Base-by-base conservation (phyloP, 2,329 filamentous ascomycete genomes). In the Thielaviopsis ethacetica region DNA sequence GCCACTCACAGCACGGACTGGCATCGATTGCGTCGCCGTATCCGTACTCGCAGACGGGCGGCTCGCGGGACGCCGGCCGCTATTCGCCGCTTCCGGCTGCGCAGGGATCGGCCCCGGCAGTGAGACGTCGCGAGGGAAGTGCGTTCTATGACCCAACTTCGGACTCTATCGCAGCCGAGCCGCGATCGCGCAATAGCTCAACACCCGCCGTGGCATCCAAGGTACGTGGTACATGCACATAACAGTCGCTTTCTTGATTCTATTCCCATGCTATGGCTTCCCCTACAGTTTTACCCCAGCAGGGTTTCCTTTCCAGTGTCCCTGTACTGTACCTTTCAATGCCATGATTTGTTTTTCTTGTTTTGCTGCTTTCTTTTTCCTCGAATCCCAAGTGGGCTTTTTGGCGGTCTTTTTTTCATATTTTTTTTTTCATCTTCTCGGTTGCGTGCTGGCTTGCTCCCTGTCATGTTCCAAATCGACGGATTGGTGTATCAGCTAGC, bases 141-240 rank as follows among this genome's bases (percentile, higher is more conserved):
- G 73, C 73, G 67, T 78, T 76, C 68, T 80, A 80, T 70, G 77
- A 80, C 64, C 76, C 76, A 17, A 74, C 74, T 51, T 76, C 74
- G 51, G 77, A 80, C 68, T 73, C 72, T 62, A 73, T 71, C 62
- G 67, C 73, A 64, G 75, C 73, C 61, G 76, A 78, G 65, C 63
- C 68, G 44, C 66, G 64, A 50, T 71, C 73, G 65, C 76, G 75
- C 73, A 73, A 73, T 65, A 68, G 72, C 65, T 70, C 71, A 4
- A 44, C 38, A 7, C 38, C 38, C 13, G 38, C 38, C 17, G 38
- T 44, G 63, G 71, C 73, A 63, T 71, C 73, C 67, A 76, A 77
- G 74, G 75, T 77, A 71, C 64, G 62, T 64, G 63, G 65, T 56
- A 44, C 38, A 44, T 44, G 17, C 38, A 44, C 17, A 44, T 34